Conservation (phyloP, 768 basidiomycete species). For the Sarcodon aspratus region DNA sequence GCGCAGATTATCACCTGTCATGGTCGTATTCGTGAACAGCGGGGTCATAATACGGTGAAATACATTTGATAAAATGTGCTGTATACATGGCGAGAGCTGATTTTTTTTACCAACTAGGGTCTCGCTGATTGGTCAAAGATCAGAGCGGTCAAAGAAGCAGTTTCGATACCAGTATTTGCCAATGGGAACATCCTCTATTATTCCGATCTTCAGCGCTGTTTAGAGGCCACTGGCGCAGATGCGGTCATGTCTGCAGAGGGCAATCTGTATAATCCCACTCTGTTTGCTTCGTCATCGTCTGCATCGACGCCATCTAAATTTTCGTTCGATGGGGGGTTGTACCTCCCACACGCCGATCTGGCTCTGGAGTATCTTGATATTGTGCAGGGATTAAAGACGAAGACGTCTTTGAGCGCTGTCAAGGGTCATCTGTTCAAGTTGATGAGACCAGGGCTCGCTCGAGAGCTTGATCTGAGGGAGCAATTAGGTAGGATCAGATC, state of each 20-base stretch:
- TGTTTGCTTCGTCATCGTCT: slow-evolving; percentile 48
- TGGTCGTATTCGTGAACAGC: slow-evolving; percentile 83
- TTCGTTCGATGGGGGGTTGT: slow-evolving; percentile 26
- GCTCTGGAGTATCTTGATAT: slow-evolving; percentile 84
- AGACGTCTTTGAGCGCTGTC: slow-evolving; percentile 62
- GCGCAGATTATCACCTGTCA: slow-evolving; percentile 94
- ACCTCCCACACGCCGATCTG: slow-evolving; percentile 51
- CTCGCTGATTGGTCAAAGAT: slow-evolving; percentile 88
- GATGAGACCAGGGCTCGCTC: slow-evolving; percentile 61
- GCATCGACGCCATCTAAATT: slow-evolving; percentile 8
- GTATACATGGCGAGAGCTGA: not conserved
- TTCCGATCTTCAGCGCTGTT: slow-evolving; percentile 70
- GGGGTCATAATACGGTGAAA: slow-evolving; percentile 65
- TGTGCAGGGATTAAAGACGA: slow-evolving; percentile 57
- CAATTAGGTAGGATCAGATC: slow-evolving; percentile 41
- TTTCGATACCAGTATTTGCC: slow-evolving; percentile 88
- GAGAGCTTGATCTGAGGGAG: slow-evolving; percentile 64
- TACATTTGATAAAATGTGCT: too few species aligned
- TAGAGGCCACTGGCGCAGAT: slow-evolving; percentile 79
- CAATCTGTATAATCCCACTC: slow-evolving; percentile 82
- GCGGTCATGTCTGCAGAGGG: slow-evolving; percentile 96
- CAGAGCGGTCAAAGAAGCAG: slow-evolving; percentile 79
- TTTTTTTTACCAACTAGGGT: slow-evolving; percentile 33
- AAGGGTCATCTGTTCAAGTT: slow-evolving; percentile 94
- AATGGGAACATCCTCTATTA: slow-evolving; percentile 92